Evolutionary conservation across 306 rosid genomes (phyloP), one percentile per base, ranked within the genome.

Genomic region (Boehmeria nivea): DNA sequence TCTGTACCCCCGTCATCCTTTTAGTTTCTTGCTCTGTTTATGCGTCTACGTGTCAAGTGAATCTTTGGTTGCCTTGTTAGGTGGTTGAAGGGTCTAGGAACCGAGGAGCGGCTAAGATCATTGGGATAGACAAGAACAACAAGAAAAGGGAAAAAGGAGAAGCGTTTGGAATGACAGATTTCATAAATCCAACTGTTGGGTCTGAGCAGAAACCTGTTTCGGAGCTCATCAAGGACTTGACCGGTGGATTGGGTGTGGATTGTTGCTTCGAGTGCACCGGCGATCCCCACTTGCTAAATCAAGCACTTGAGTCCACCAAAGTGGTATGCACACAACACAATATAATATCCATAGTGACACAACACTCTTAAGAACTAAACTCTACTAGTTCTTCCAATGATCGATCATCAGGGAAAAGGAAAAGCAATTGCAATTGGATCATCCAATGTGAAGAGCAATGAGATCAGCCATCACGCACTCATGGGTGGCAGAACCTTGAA

Each of bases 221-320:
- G 24, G 47, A 76, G 57, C 65, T 67, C 31, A 25, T 82, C 43
- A 69, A 62, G 31, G 81, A 75, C 19, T 6, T 66, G 0, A 78
- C 67, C 26, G 74, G 58, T 61, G 93, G 84, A 65, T n/a, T 43
- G 60, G 87, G 85, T 43, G 93, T 78, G 18, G 87, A 84, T 62
- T 81, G 70, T 43, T 77, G 72, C 51, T 59, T 77, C 42, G 81
- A 83, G 43, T 74, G 86, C 73, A 74, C 76, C 12, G 81, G 86
- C 22, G 54, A 67, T 22, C 13, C 69, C 2, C 44, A 72, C 53
- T 52, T 77, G 20, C 45, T 77, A 50, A 65, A 61, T 49, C 45
- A 79, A 64, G 63, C 81, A 3, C n/a, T 83, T 4, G 73, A 65
- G 53, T 72, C 86, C 69, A 71, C 86, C 15, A 77, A 83, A 69